A percentile compares a stretch with the other conserved stretches of the same genome.
Evolutionary conservation across 257 asterid species (phyloP).

Genomic region (Primulina huaijiensis): DNA sequence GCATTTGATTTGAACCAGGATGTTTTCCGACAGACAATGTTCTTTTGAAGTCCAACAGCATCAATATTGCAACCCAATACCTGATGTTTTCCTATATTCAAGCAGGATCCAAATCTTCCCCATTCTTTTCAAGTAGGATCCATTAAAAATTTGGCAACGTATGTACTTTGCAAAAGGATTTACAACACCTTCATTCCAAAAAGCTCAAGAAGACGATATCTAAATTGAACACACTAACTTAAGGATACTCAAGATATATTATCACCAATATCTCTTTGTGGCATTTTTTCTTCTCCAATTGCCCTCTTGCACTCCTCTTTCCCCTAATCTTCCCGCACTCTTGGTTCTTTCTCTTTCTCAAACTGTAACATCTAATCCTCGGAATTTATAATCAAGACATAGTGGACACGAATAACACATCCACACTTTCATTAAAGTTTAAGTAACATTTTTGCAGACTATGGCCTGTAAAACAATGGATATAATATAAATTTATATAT

Average conservation of each 20-base stretch:
- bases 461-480: no score
- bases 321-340: background rate
- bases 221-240: no score
- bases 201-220: no score
- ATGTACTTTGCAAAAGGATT: no score
- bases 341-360: background rate
- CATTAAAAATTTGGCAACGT: no score
- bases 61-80: background rate
- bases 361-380: background rate
- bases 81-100: background rate
- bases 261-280: no score
- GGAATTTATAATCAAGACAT: background rate
- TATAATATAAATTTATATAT: no score
- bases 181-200: no score
- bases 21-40: background rate
- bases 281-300: no score
- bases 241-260: no score
- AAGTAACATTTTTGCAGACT: no score
- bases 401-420: background rate
- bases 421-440: background rate
- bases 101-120: background rate
- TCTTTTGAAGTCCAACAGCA: background rate
- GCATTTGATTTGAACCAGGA: background rate
- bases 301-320: no score
- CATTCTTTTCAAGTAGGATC: background rate